Conservation (phyloP, 1,139 yeast genomes). For the Pichia sp. region DNA sequence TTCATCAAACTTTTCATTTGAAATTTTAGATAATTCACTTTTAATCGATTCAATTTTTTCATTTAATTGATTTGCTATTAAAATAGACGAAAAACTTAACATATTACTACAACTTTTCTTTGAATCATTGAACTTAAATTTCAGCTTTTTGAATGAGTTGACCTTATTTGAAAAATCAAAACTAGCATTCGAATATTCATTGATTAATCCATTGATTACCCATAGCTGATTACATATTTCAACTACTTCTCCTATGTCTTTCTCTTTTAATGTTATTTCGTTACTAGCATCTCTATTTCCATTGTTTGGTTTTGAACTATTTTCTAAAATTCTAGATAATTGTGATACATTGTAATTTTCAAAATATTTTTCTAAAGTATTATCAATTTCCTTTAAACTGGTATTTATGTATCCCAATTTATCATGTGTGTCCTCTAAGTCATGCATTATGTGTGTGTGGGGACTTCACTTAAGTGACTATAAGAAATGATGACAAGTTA, state of each 20-base stretch:
- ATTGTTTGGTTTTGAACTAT: not conserved
- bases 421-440: not conserved
- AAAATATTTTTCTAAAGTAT: slow-evolving; percentile 4
- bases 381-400: slow-evolving; percentile 4
- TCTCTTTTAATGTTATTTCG: slow-evolving; percentile 3
- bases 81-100: slow-evolving; percentile 28
- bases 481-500: not conserved
- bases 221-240: slow-evolving; percentile 27
- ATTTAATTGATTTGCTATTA: slow-evolving; percentile 67
- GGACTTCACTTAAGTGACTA: too few species aligned
- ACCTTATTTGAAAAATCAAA: not conserved
- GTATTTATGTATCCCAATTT: not conserved
- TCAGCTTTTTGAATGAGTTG: slow-evolving; percentile 14
- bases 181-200: slow-evolving; percentile 14
- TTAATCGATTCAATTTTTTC: slow-evolving; percentile 60
- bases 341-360: slow-evolving; percentile 7
- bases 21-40: slow-evolving; percentile 4
- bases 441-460: not conserved
- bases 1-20: slow-evolving; percentile 9
- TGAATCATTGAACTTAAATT: slow-evolving; percentile 15
- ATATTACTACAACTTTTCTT: not conserved
- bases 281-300: slow-evolving; percentile 7
- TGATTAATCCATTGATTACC: slow-evolving; percentile 24
- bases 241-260: slow-evolving; percentile 11
- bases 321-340: not conserved